These are phyloP conservation scores for Ophiostoma pallidulum DNA, from an alignment of 2,329 filamentous ascomycete genomes.

Conservation along the genomic window DNA sequence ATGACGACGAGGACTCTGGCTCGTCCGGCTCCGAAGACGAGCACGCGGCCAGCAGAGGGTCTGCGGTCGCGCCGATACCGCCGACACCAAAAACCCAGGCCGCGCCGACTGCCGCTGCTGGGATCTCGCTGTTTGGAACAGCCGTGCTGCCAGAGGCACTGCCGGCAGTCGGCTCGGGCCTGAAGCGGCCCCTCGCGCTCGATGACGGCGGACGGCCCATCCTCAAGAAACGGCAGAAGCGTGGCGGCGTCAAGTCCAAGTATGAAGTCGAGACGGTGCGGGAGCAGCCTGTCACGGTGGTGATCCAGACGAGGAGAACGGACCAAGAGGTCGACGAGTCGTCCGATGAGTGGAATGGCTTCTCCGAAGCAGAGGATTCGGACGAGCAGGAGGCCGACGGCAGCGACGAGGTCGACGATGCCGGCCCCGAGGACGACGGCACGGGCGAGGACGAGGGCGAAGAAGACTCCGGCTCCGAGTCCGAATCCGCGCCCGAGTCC, in stretches of 20 bases:
- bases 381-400: conserved; percentile 22
- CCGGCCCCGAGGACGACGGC: conserved; percentile 26
- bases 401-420: conserved; percentile 16
- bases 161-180: conserved; percentile 65
- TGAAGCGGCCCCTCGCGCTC: conserved; percentile 78
- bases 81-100: background rate
- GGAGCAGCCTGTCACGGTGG: conserved; percentile 36
- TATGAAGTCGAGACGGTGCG: conserved; percentile 71
- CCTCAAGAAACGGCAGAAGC: conserved; percentile 71
- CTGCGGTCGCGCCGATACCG: no score
- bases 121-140: conserved; percentile 10
- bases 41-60: no score
- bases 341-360: conserved; percentile 53
- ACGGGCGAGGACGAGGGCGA: conserved; percentile 26
- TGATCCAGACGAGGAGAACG: conserved; percentile 26
- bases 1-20: conserved; percentile 21
- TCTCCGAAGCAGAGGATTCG: conserved; percentile 32
- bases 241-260: conserved; percentile 51
- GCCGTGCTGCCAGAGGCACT: no score
- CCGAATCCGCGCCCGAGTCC: no score
- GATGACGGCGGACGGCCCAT: conserved; percentile 73
- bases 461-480: background rate
- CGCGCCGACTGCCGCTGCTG: background rate
- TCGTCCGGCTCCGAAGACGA: conserved; percentile 27
- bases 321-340: no score